Percentiles rank a stretch among this genome's conserved stretches.
Conservation (phyloP, 345 rosid genomes). For the Pseudoturritis turrita region DNA sequence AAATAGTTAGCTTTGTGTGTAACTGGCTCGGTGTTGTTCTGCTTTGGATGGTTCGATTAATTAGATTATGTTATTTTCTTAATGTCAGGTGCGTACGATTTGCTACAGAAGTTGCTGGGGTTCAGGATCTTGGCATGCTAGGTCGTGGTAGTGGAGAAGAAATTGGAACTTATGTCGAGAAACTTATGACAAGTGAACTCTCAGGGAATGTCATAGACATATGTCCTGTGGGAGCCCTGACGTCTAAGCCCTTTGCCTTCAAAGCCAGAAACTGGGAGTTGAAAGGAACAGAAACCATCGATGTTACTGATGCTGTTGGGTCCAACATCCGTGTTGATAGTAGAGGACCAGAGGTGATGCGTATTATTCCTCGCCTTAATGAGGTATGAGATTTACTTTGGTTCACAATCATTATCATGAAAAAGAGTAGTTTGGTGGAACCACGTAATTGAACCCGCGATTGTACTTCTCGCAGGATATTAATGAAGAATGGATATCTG, state of each 20-base stretch:
- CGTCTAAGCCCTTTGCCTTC: slow-evolving; percentile 97
- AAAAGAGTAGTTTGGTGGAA: neutral
- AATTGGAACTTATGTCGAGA: slow-evolving; percentile 98
- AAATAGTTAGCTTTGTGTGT: neutral
- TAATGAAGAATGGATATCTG: slow-evolving; percentile 99
- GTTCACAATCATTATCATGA: neutral
- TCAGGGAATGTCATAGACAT: slow-evolving; percentile 98
- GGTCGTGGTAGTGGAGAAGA: slow-evolving; percentile 99
- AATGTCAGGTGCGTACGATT: slow-evolving; percentile 87
- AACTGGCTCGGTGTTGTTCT: too few relatives aligned
- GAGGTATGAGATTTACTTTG: slow-evolving; percentile 56
- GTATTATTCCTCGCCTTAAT: slow-evolving; percentile 81
- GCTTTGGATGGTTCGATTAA: too few relatives aligned
- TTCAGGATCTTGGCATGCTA: slow-evolving; percentile 94
- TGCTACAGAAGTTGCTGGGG: slow-evolving; percentile 97
- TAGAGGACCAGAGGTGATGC: slow-evolving; percentile 99
- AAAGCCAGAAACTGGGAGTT: slow-evolving; percentile 99
- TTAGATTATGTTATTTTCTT: slow-evolving; percentile 9
- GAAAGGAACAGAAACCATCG: slow-evolving; percentile 95
- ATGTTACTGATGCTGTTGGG: slow-evolving; percentile 95
- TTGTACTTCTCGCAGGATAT: slow-evolving; percentile 63
- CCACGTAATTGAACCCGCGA: slow-evolving; percentile 16
- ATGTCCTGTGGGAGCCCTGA: slow-evolving; percentile 98
- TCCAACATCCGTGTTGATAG: slow-evolving; percentile 96
- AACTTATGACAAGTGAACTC: slow-evolving; percentile 98